Evolutionary conservation across 495 filamentous ascomycete genomes (phyloP).

Genomic region (Penicillium roqueforti): DNA sequence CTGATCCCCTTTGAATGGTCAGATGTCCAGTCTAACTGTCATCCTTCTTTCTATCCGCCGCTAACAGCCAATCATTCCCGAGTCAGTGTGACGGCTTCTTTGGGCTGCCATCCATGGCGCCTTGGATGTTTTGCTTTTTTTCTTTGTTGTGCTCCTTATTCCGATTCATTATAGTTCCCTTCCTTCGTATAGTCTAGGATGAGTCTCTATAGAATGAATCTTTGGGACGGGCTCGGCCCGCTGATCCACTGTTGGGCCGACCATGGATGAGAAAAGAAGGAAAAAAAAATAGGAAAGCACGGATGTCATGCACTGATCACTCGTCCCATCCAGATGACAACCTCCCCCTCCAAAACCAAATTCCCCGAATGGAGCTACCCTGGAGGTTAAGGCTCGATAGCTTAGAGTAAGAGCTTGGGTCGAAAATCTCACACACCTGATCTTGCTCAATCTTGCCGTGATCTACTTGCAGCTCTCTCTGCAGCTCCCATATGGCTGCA

Average conservation of each 20-base stretch:
- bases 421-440: slow-evolving; percentile 3
- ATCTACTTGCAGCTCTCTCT: slow-evolving; percentile 7
- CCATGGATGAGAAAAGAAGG: slow-evolving; percentile 11
- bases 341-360: slow-evolving; percentile 5
- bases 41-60: slow-evolving; percentile 15
- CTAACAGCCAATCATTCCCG: slow-evolving; percentile 21
- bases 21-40: slow-evolving; percentile 25
- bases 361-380: neutral
- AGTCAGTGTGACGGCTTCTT: slow-evolving; percentile 18
- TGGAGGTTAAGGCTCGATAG: neutral
- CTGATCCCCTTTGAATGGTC: slow-evolving; percentile 16
- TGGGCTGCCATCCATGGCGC: neutral
- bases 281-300: slow-evolving; percentile 17
- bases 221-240: slow-evolving; percentile 26
- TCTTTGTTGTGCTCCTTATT: neutral
- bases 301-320: slow-evolving; percentile 25
- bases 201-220: slow-evolving; percentile 5
- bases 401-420: neutral
- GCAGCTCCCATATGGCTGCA: slow-evolving; percentile 13
- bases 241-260: slow-evolving; percentile 21
- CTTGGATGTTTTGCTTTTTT: neutral
- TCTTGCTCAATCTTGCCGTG: neutral
- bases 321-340: slow-evolving; percentile 23
- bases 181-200: neutral
- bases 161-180: neutral